Evolutionary conservation across 2,329 filamentous ascomycete species (phyloP), one percentile per base, ranked within the genome.

Genomic region (Cladosporium sp.): DNA sequence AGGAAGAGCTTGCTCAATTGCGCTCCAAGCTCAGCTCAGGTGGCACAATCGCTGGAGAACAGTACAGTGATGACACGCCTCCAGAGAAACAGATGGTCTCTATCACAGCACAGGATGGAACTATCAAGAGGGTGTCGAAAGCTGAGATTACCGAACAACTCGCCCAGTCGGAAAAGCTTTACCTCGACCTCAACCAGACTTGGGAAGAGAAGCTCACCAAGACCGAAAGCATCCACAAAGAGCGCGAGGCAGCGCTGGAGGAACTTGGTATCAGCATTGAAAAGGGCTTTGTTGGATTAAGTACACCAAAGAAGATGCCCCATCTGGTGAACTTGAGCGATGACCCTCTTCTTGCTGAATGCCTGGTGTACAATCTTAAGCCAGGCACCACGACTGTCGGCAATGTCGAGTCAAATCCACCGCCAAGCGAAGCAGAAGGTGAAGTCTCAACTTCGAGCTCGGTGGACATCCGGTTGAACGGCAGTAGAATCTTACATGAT

Each of bases 201-300:
- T 99, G 95, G 95, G 95, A 99, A 80, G 88, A 99, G 80, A 98
- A 98, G 79, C 81, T 99, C 67, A 85, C 88, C 69, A 97, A 96
- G 80, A 99, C 95, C 0, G 95, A 99, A 77, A 89, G 94, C 71
- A 98, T 99, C 64, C 95, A 99, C 82, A 97, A 97, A 76, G 95
- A 99, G 79, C 89, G 95, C 70, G 95, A 99, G 79, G 88, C 93
- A 57, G 95, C 95, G 11, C 82, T 99, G 54, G 95, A 99, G 80
- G 95, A 99, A 77, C 85, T 99, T 51, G 95, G 95, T 70, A 98
- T 99, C 79, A 98, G 93, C 78, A 99, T 99, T 70, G 95, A 99
- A 76, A 99, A 99, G 78, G 95, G 95, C 7, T 97, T 97, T 74
- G 89, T 99, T 67, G 95, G 95, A 16, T 82, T 99, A 67, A 94